Conservation (phyloP, 257 asterid species). For the Verbena officinalis region DNA sequence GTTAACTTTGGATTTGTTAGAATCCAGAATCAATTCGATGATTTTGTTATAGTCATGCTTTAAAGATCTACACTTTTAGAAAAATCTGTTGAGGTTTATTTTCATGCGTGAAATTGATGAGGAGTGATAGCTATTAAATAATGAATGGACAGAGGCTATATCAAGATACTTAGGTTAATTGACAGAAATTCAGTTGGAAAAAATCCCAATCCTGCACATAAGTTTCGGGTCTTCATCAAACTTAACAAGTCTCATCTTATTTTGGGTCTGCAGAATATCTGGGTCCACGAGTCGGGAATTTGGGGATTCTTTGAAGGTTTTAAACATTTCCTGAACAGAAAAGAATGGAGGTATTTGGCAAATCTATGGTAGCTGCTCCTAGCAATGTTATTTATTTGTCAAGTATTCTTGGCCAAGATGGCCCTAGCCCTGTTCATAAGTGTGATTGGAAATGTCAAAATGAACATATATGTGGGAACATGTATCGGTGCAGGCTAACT, state of each 20-base stretch:
- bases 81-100: constrained; percentile 4
- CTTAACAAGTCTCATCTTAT: constrained; percentile 46
- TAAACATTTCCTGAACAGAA: constrained; percentile 24
- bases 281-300: constrained; percentile 33
- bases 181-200: constrained; percentile 14
- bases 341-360: constrained; percentile 95
- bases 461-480: constrained; percentile 86
- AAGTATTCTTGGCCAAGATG: constrained; percentile 97
- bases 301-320: constrained; percentile 34
- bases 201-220: background rate
- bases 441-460: constrained; percentile 98
- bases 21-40: background rate
- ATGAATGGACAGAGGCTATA: background rate
- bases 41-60: background rate
- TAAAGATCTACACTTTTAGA: background rate
- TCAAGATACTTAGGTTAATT: background rate
- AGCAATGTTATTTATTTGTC: constrained; percentile 89
- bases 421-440: constrained; percentile 90
- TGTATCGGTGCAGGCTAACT: constrained; percentile 92
- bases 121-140: background rate
- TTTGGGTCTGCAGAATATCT: constrained; percentile 73
- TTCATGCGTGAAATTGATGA: background rate
- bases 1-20: background rate
- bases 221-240: no score
- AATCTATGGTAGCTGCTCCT: constrained; percentile 77